Conservation (phyloP, 2,329 filamentous ascomycete species). For the Botrytis sinoallii region DNA sequence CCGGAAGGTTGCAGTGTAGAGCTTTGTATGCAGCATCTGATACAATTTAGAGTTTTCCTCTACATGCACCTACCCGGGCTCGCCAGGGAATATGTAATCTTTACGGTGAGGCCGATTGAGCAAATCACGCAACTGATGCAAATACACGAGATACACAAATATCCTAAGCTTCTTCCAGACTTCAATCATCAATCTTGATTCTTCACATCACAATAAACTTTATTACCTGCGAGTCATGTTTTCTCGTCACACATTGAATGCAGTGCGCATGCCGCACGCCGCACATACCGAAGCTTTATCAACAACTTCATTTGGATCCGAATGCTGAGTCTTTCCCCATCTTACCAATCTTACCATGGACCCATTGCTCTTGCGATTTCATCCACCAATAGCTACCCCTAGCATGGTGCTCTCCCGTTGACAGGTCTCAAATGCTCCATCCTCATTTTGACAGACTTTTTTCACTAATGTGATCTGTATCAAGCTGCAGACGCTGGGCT, state of each 20-base stretch:
- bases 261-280: too few species aligned
- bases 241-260: not conserved
- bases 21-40: not conserved
- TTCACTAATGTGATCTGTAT: not conserved
- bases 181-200: not conserved
- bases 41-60: conserved; percentile 1
- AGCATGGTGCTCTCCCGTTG: not conserved
- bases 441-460: conserved; percentile 9
- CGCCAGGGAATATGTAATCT: not conserved
- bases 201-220: not conserved
- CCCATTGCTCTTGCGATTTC: not conserved
- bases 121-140: not conserved
- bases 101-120: not conserved
- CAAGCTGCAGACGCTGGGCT: not conserved
- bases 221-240: conserved; percentile 1
- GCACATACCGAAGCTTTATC: not conserved
- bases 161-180: not conserved
- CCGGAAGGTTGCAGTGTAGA: not conserved
- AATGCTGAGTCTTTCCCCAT: not conserved
- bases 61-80: conserved; percentile 9
- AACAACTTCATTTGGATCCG: not conserved
- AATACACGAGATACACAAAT: conserved; percentile 3
- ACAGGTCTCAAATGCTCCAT: conserved; percentile 2
- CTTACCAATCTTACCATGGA: not conserved
- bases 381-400: not conserved